These are phyloP conservation scores for Entomortierella beljakovae DNA, from an alignment of 192 early-diverging fungal species.

Conservation along the genomic window DNA sequence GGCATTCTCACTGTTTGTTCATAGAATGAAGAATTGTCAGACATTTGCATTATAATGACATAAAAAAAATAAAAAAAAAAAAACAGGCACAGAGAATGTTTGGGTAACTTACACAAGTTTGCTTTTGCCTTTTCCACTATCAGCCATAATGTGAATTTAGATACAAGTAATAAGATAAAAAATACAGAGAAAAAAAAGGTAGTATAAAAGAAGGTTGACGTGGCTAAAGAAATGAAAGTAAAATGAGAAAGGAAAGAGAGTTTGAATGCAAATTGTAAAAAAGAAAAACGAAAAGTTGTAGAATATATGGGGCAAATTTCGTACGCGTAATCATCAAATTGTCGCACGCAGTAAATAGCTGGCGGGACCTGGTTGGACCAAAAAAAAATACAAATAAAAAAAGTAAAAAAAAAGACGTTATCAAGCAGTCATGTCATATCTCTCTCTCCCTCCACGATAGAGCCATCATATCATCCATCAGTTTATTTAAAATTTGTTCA, in stretches of 20 bases:
- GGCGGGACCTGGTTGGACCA: constrained; percentile 8
- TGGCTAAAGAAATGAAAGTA: background rate
- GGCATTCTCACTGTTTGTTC: constrained; percentile 62
- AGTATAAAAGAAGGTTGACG: background rate
- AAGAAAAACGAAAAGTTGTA: background rate
- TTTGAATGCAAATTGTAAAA: background rate
- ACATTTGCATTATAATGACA: too few relatives aligned
- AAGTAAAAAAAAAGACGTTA: background rate
- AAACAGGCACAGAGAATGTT: background rate
- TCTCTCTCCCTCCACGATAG: background rate
- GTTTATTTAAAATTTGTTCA: background rate
- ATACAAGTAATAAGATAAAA: background rate
- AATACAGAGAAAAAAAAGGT: background rate
- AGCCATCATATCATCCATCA: too few relatives aligned
- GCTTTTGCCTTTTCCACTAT: constrained; percentile 33
- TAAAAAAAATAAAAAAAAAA: background rate
- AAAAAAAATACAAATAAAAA: background rate
- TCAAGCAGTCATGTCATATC: background rate
- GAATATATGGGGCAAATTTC: background rate
- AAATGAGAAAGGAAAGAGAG: background rate
- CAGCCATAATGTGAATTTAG: constrained; percentile 24
- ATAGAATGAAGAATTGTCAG: too few relatives aligned
- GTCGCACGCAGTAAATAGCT: background rate
- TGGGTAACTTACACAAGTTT: constrained; percentile 42
- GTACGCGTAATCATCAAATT: constrained; percentile 8